phyloP scores from a whole-genome alignment of 345 rosid species.

The Fremontodendron californicum region DNA sequence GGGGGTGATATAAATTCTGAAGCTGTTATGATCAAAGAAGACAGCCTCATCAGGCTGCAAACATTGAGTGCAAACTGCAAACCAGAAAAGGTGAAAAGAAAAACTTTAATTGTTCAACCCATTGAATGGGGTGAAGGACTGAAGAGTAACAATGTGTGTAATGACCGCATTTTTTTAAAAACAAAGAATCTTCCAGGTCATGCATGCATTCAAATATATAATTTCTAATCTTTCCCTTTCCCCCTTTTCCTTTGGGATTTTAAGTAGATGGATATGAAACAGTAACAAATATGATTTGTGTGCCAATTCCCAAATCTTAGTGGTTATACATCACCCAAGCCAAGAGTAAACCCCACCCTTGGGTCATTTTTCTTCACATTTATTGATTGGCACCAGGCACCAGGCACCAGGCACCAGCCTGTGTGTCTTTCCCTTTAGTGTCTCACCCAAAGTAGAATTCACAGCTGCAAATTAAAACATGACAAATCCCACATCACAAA shows the following conservation, averaged over 20 bases:
- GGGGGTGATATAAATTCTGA: background rate
- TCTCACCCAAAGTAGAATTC: background rate
- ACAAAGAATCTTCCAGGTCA: conserved; percentile 24
- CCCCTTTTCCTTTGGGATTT: background rate
- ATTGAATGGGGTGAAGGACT: background rate
- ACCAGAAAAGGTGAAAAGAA: background rate
- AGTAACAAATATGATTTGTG: background rate
- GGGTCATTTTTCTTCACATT: background rate
- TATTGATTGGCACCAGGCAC: background rate
- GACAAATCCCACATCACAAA: background rate
- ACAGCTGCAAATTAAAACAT: background rate
- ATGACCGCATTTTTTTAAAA: background rate
- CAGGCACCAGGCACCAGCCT: too few species aligned
- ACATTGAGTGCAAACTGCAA: too few species aligned
- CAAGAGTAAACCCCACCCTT: background rate
- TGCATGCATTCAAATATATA: conserved; percentile 4
- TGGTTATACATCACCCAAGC: background rate
- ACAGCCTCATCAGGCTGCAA: background rate
- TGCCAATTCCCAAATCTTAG: background rate
- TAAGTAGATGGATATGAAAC: too few species aligned
- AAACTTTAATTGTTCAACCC: background rate
- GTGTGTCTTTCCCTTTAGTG: background rate
- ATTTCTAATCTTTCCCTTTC: background rate
- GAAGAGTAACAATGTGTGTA: background rate
- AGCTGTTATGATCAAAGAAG: background rate